Base-by-base conservation (phyloP, 768 basidiomycete genomes). In the Tremella yokohamensis region DNA sequence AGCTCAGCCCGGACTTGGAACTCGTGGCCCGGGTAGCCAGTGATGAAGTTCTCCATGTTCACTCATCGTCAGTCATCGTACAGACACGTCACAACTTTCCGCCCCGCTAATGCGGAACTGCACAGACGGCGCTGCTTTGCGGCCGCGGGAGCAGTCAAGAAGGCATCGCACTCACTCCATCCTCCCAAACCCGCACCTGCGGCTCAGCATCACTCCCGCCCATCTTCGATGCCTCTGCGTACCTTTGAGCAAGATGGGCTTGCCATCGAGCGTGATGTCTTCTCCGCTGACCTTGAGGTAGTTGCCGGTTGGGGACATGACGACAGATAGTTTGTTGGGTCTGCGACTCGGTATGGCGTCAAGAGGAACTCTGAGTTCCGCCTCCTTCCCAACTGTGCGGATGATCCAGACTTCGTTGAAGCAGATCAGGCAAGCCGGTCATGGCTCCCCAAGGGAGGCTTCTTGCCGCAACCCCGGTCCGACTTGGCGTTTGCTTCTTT, bases 21-120 rank as follows among this genome's bases (percentile, higher is more conserved):
- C 72, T 90, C 88, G 67, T 87, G 88, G 3, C 87, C 89, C 57
- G 89, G 87, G 73, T 85, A 90, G 12, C 86, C 86, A 81, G 72
- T 72, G 48, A 70, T 61, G 60, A 58, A 65, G 82, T 87, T 75
- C 68, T 88, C 87, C 75, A 77, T 77, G 68, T 85, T 88, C 85
- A 89, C 65, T 68, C 18, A 9, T 18, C 40, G 26, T 37, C 48
- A 42, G 25, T 51, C n/a, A 51, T 20, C 40, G 11, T 8, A n/a
- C n/a, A n/a, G n/a, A n/a, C n/a, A n/a, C n/a, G n/a, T 34, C 29
- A 34, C 29, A 34, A 11, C 8, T 29, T 16, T 45, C 42, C 6
- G 8, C 22, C 22, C 42, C 42, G 4, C 4, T 45, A 4, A 11
- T 34, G 29, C 29, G 29, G 29, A n/a, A 38, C 8, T 18, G 25